Evolutionary conservation across 148 eudicot species (phyloP).

Genomic region (Rhododendron molle): DNA sequence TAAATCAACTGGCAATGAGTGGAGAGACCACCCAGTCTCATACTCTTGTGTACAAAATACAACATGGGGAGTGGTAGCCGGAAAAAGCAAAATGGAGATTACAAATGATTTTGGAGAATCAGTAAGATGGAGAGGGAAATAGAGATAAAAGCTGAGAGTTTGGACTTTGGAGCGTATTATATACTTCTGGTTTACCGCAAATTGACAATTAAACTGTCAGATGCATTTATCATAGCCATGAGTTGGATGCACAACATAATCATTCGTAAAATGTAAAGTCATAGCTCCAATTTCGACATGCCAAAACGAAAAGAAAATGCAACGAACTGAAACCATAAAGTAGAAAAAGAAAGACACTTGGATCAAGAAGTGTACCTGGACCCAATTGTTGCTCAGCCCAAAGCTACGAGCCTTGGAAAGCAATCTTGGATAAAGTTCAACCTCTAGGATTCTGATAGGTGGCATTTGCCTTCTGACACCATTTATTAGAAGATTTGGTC

Average conservation of each 20-base stretch:
- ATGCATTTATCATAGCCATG: background rate
- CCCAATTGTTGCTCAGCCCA: conserved; percentile 82
- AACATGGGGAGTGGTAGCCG: background rate
- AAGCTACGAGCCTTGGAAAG: conserved; percentile 94
- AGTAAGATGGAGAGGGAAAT: background rate
- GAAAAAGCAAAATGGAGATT: background rate
- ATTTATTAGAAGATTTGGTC: conserved; percentile 77
- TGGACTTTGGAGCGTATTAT: background rate
- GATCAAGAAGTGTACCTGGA: conserved; percentile 42
- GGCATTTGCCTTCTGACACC: conserved; percentile 85
- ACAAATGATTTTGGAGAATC: background rate
- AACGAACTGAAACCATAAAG: background rate
- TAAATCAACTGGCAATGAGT: background rate
- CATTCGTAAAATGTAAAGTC: background rate
- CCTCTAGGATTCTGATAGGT: conserved; percentile 78
- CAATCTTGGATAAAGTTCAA: conserved; percentile 82
- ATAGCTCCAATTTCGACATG: background rate
- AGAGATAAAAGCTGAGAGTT: background rate
- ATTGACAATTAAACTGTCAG: background rate
- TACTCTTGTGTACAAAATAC: background rate
- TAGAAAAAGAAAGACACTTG: conserved; percentile 23
- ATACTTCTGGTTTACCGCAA: background rate
- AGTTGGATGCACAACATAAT: background rate
- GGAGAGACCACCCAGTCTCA: background rate
- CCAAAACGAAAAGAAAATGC: background rate